Conservation (phyloP, 2,329 filamentous ascomycete genomes). For the Bipolaris oryzae region DNA sequence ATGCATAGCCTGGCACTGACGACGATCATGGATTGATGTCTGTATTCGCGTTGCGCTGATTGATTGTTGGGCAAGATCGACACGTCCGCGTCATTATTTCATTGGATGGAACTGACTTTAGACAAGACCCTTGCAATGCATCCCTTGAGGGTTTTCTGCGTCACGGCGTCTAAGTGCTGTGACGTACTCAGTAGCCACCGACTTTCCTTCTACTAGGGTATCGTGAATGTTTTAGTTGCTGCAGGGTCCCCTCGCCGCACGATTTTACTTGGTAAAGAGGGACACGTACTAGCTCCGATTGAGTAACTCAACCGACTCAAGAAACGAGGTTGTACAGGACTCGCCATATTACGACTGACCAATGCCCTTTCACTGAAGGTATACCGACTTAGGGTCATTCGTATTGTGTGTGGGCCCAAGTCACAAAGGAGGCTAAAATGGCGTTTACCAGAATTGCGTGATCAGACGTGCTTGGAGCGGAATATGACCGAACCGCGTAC, state of each 20-base stretch:
- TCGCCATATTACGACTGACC: not conserved
- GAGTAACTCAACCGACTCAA: not conserved
- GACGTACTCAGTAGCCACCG: not conserved
- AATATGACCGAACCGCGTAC: slow-evolving; percentile 27
- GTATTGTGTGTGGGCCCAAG: not conserved
- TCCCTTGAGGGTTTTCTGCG: not conserved
- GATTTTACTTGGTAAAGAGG: not conserved
- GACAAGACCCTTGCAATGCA: not conserved
- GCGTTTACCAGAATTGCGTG: slow-evolving; percentile 38
- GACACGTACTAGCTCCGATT: not conserved
- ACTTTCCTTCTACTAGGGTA: not conserved
- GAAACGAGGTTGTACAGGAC: not conserved
- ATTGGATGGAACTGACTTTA: not conserved
- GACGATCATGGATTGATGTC: slow-evolving; percentile 19
- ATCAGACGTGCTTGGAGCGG: slow-evolving; percentile 39
- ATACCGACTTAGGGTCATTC: not conserved
- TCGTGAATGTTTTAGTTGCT: not conserved
- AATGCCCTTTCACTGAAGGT: not conserved
- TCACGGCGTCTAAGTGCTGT: not conserved
- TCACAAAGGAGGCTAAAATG: slow-evolving; percentile 23
- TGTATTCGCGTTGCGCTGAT: not conserved
- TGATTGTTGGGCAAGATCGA: not conserved
- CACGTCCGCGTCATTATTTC: not conserved
- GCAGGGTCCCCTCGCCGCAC: not conserved
- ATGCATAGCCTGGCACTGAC: slow-evolving; percentile 33